These are phyloP conservation scores for Salix viminalis DNA, from an alignment of 345 rosid genomes.

Conservation along the genomic window DNA sequence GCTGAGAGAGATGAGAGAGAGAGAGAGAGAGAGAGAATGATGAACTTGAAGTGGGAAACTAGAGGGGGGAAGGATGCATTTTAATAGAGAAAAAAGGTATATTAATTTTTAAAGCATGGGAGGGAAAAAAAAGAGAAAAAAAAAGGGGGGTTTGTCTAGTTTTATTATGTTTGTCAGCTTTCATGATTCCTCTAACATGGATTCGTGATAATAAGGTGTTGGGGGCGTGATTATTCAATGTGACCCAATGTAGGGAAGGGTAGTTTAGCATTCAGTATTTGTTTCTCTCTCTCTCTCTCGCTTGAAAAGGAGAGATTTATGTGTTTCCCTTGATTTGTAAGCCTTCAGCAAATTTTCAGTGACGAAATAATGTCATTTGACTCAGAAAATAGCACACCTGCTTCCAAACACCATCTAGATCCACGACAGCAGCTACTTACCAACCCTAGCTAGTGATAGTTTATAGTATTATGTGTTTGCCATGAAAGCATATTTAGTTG, in stretches of 20 bases:
- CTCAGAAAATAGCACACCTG: slow-evolving; percentile 17
- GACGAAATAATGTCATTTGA: slow-evolving; percentile 29
- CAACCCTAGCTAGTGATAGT: no score
- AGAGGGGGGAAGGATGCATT: slow-evolving; percentile 2
- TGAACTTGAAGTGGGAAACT: neutral
- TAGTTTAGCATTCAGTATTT: slow-evolving; percentile 10
- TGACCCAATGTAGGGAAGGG: slow-evolving; percentile 53
- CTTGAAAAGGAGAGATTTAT: neutral
- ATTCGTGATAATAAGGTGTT: slow-evolving; percentile 52
- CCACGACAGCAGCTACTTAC: slow-evolving; percentile 19
- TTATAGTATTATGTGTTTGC: no score
- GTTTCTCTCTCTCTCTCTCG: neutral
- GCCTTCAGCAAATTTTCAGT: slow-evolving; percentile 10
- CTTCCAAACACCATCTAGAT: slow-evolving; percentile 14
- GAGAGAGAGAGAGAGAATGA: slow-evolving; percentile 1
- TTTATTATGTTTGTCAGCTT: slow-evolving; percentile 41
- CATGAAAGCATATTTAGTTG: no score
- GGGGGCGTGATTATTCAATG: slow-evolving; percentile 48
- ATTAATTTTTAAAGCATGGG: slow-evolving; percentile 17
- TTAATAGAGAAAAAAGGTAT: slow-evolving; percentile 11
- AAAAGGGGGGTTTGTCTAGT: slow-evolving; percentile 6
- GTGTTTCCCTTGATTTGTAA: slow-evolving; percentile 11
- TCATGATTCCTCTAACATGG: slow-evolving; percentile 56
- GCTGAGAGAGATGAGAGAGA: slow-evolving; percentile 7
- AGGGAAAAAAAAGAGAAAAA: slow-evolving; percentile 6